A percentile compares a stretch with the other conserved stretches of the same genome.
phyloP scores from a whole-genome alignment of 257 asterid species.

The Scutellaria baicalensis region DNA sequence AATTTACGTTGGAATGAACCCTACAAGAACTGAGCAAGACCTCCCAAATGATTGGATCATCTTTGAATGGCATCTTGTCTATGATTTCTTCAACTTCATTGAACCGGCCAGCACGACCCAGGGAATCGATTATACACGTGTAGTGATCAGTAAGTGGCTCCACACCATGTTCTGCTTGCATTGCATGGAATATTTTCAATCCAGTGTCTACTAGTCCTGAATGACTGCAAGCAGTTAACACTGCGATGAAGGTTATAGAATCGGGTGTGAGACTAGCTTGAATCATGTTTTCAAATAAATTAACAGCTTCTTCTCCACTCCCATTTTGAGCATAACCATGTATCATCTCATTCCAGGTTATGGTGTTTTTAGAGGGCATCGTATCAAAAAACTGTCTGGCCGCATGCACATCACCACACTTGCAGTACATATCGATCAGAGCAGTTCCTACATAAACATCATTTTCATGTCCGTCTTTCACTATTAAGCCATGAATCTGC shows the following conservation, averaged over 20 bases:
- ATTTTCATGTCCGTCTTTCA: constrained; percentile 36
- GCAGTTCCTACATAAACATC: constrained; percentile 57
- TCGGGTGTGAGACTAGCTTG: constrained; percentile 33
- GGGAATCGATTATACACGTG: constrained; percentile 57
- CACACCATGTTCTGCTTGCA: constrained; percentile 37
- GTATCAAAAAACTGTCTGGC: constrained; percentile 37
- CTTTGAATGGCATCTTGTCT: constrained; percentile 46
- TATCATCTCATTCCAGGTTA: constrained; percentile 67
- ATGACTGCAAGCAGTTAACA: constrained; percentile 69
- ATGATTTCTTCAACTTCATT: constrained; percentile 47
- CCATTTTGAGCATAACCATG: constrained; percentile 68
- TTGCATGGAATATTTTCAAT: constrained; percentile 37
- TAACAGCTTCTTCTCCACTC: constrained; percentile 44
- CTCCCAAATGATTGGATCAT: constrained; percentile 61
- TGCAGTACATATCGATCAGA: constrained; percentile 53
- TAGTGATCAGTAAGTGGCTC: constrained; percentile 58
- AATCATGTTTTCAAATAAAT: constrained; percentile 41
- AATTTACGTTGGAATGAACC: constrained; percentile 40
- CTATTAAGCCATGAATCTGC: constrained; percentile 42
- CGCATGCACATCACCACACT: constrained; percentile 42
- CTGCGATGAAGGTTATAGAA: constrained; percentile 48
- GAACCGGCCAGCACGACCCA: constrained; percentile 69
- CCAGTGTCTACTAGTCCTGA: constrained; percentile 61
- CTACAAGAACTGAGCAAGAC: constrained; percentile 62
- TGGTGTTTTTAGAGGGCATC: constrained; percentile 36